A percentile compares a stretch with the other conserved stretches of the same genome.
Conservation (phyloP, 1,284 basidiomycete species). For the Tylopilus sp. region DNA sequence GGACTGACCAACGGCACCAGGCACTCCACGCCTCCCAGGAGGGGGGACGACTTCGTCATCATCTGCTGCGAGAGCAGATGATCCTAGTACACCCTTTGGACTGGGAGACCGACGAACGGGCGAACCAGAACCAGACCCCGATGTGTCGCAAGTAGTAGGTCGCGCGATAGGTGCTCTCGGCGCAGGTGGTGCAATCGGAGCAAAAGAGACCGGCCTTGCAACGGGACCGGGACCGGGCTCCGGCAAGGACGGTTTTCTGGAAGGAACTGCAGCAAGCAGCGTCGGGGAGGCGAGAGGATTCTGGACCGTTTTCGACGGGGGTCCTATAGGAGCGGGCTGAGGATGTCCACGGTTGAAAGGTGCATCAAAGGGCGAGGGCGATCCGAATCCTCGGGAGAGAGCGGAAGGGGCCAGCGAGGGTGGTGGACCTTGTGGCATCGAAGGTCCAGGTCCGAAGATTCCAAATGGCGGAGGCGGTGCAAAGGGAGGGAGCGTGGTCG, state of each 20-base stretch:
- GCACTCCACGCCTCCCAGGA: conserved; percentile 41
- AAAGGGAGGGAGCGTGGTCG: conserved; percentile 46
- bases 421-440: conserved; percentile 41
- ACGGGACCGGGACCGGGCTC: conserved; percentile 55
- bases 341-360: conserved; percentile 40
- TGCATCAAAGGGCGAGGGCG: conserved; percentile 48
- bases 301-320: conserved; percentile 42
- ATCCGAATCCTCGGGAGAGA: conserved; percentile 49
- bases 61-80: conserved; percentile 69
- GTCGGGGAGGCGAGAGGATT: conserved; percentile 42
- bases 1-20: conserved; percentile 42
- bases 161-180: conserved; percentile 40
- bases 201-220: conserved; percentile 43
- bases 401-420: conserved; percentile 49
- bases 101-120: conserved; percentile 64
- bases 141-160: conserved; percentile 42
- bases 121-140: conserved; percentile 59
- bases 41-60: conserved; percentile 72
- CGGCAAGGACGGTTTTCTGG: conserved; percentile 33
- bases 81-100: conserved; percentile 69
- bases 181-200: conserved; percentile 39
- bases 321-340: conserved; percentile 53
- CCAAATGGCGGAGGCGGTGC: conserved; percentile 47
- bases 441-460: conserved; percentile 42
- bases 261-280: conserved; percentile 33